phyloP scores from a whole-genome alignment of 129 eudicot genomes.

The Helichrysum umbraculigerum region DNA sequence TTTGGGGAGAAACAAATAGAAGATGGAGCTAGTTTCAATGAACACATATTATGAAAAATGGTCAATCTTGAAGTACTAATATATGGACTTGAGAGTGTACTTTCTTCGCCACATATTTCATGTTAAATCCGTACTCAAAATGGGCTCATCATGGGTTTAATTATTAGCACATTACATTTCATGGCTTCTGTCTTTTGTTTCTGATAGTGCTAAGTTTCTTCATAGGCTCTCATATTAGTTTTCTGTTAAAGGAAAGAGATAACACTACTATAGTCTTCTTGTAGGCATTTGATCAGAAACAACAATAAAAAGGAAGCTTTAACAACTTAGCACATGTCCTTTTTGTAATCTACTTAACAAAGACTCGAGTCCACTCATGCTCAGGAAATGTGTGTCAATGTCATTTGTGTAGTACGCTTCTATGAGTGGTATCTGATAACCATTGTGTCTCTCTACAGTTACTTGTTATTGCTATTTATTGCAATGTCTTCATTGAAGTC shows the following conservation, averaged over 20 bases:
- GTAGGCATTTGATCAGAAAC: not conserved
- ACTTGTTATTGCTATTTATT: not conserved
- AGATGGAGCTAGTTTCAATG: not conserved
- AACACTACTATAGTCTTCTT: not conserved
- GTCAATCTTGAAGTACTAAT: not conserved
- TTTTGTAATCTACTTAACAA: not conserved
- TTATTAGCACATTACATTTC: not conserved
- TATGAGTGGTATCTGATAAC: not conserved
- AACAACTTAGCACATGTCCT: not conserved
- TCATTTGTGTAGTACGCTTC: slow-evolving; percentile 18
- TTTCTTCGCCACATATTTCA: not conserved
- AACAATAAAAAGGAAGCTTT: not conserved
- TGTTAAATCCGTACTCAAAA: not conserved
- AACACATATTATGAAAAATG: not conserved
- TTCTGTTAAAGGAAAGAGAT: not conserved
- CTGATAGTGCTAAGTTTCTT: not conserved
- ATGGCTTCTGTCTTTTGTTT: slow-evolving; percentile 1
- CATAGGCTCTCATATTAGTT: not conserved
- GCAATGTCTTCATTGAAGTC: slow-evolving; percentile 59
- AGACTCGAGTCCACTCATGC: not conserved
- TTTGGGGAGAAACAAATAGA: not conserved
- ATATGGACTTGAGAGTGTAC: not conserved
- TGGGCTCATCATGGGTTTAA: not conserved
- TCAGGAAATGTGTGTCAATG: not conserved
- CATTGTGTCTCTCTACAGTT: slow-evolving; percentile 15